Evolutionary conservation across 768 basidiomycete genomes (phyloP).

Genomic region (Strobilomyces echinocephalus): DNA sequence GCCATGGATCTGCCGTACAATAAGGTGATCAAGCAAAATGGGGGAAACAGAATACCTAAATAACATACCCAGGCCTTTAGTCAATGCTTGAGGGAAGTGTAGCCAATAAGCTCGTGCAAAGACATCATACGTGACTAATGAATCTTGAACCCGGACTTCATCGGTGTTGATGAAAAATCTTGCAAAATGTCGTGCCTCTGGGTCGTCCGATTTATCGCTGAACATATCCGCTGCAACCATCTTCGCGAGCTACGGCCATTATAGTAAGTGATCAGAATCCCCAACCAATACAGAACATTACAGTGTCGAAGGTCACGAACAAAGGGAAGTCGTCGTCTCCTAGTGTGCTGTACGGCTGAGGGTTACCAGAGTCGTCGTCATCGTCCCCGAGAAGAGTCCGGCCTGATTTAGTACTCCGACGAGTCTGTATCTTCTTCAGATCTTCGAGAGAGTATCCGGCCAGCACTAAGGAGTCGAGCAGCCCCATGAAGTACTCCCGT

Average conservation of each 20-base stretch:
- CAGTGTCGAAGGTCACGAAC: conserved; percentile 16
- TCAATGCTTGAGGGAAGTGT: conserved; percentile 47
- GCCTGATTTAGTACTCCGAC: conserved; percentile 23
- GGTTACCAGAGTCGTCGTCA: conserved; percentile 26
- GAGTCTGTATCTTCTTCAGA: conserved; percentile 28
- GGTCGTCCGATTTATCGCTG: background rate
- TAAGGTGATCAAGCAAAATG: background rate
- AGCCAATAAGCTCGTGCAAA: conserved; percentile 58
- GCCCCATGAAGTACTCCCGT: conserved; percentile 54
- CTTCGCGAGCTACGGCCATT: conserved; percentile 12
- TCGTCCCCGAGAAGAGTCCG: conserved; percentile 15
- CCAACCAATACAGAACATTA: conserved; percentile 21
- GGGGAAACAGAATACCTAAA: no score
- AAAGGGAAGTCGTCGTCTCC: conserved; percentile 19
- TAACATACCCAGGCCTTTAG: conserved; percentile 47
- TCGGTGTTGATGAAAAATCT: conserved; percentile 12
- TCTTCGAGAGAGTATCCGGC: conserved; percentile 35
- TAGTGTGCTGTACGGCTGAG: conserved; percentile 50
- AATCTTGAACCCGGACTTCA: conserved; percentile 16
- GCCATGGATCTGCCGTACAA: conserved; percentile 17
- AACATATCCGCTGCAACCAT: conserved; percentile 27
- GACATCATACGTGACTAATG: conserved; percentile 41
- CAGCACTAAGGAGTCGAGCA: conserved; percentile 42
- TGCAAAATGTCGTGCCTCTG: background rate
- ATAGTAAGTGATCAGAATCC: background rate